These are phyloP conservation scores for Hyphopichia pseudoburtonii DNA, from an alignment of 1,139 yeast species.

Conservation along the genomic window DNA sequence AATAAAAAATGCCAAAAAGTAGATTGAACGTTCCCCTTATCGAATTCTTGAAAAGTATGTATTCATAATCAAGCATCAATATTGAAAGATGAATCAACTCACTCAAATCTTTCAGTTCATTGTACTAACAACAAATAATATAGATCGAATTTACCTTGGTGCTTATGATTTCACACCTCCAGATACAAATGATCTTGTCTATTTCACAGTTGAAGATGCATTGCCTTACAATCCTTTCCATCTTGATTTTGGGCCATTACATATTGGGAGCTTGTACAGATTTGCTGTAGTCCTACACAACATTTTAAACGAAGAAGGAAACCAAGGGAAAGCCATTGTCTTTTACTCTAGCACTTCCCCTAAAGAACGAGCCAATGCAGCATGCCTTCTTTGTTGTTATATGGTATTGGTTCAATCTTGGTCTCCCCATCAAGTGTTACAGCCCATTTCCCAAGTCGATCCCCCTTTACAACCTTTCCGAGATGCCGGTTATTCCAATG, in stretches of 20 bases:
- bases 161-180: constrained; percentile 80
- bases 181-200: constrained; percentile 74
- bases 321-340: constrained; percentile 86
- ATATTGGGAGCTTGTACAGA: constrained; percentile 87
- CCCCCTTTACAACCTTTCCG: constrained; percentile 95
- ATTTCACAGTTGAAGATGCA: constrained; percentile 90
- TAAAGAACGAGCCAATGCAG: constrained; percentile 87
- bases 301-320: constrained; percentile 78
- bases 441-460: constrained; percentile 87
- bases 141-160: constrained; percentile 85
- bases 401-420: constrained; percentile 94
- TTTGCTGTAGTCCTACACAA: constrained; percentile 95
- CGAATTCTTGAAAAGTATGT: constrained; percentile 49
- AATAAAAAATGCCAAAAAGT: constrained; percentile 24
- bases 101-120: too few species aligned
- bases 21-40: constrained; percentile 34
- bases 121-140: constrained; percentile 24
- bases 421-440: constrained; percentile 97
- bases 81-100: too few species aligned
- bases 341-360: constrained; percentile 83
- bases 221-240: constrained; percentile 91
- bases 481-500: constrained; percentile 95
- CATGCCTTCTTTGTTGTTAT: constrained; percentile 89
- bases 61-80: constrained; percentile 3
- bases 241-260: constrained; percentile 93